phyloP scores from a whole-genome alignment of 2,329 filamentous ascomycete species.

The Dothistroma pini region DNA sequence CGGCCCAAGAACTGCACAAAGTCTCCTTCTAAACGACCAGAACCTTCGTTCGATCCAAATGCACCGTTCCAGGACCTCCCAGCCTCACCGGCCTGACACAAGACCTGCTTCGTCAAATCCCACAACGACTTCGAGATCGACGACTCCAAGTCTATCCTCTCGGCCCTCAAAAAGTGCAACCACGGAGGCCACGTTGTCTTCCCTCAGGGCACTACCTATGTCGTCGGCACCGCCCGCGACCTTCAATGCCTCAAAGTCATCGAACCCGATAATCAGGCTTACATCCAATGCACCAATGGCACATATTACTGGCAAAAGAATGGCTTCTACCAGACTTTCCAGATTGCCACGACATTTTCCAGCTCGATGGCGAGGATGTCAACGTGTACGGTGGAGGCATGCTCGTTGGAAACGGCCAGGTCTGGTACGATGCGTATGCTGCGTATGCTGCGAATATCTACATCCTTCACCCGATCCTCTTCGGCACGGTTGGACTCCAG shows the following conservation, averaged over 20 bases:
- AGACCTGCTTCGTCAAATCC: slow-evolving; percentile 39
- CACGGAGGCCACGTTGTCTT: slow-evolving; percentile 61
- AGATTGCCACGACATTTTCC: slow-evolving; percentile 66
- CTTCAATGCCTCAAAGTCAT: slow-evolving; percentile 61
- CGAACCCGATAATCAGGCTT: slow-evolving; percentile 58
- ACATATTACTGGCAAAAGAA: slow-evolving; percentile 66
- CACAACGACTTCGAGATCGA: slow-evolving; percentile 43
- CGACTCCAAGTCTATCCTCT: slow-evolving; percentile 51
- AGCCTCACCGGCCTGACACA: slow-evolving; percentile 35
- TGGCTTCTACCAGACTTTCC: slow-evolving; percentile 61
- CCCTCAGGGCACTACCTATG: slow-evolving; percentile 53
- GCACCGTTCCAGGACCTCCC: slow-evolving; percentile 36
- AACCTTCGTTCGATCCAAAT: slow-evolving; percentile 35
- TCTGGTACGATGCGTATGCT: slow-evolving; percentile 62
- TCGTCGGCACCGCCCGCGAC: slow-evolving; percentile 61
- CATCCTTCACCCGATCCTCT: slow-evolving; percentile 56
- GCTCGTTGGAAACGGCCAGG: slow-evolving; percentile 62
- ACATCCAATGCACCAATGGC: slow-evolving; percentile 62
- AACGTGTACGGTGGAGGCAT: slow-evolving; percentile 65
- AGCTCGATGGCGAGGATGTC: slow-evolving; percentile 62
- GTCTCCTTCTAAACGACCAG: slow-evolving; percentile 31
- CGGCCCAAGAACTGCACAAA: slow-evolving; percentile 20
- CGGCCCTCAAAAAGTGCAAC: slow-evolving; percentile 58
- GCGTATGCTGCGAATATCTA: slow-evolving; percentile 56
- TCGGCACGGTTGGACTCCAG: slow-evolving; percentile 56